A percentile compares a stretch with the other conserved stretches of the same genome.
Evolutionary conservation across 2,329 filamentous ascomycete species (phyloP).

Genomic region (Laburnicola sp.): DNA sequence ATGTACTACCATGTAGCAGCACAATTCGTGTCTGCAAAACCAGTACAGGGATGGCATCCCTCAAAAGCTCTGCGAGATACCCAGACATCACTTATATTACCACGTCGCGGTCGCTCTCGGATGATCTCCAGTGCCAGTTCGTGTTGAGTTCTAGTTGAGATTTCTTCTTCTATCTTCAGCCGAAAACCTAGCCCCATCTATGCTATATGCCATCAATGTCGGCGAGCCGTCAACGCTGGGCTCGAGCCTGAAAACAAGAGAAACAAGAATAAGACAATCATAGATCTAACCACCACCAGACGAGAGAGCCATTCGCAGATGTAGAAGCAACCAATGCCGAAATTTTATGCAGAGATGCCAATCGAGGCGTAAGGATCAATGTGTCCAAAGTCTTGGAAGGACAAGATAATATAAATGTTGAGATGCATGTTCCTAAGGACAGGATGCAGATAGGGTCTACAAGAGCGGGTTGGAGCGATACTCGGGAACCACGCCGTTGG

Average conservation of each 20-base stretch:
- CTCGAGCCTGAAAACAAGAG: constrained; percentile 4
- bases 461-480: constrained; percentile 67
- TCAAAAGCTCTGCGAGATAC: neutral
- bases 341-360: neutral
- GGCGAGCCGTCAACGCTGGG: constrained; percentile 9
- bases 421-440: neutral
- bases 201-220: constrained; percentile 5
- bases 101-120: neutral
- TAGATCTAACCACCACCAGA: neutral
- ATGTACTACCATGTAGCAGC: constrained; percentile 23
- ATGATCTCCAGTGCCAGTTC: neutral
- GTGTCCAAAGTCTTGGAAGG: neutral
- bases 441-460: constrained; percentile 40
- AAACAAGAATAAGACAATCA: neutral
- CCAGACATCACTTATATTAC: neutral
- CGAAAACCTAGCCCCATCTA: constrained; percentile 4
- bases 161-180: neutral
- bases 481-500: constrained; percentile 61
- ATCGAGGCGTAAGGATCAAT: neutral
- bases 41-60: neutral
- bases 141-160: neutral
- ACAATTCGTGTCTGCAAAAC: neutral
- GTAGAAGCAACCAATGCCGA: neutral
- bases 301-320: neutral
- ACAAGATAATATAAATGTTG: constrained; percentile 2